Conservation (phyloP, 129 eudicot genomes). For the Daucus carota region DNA sequence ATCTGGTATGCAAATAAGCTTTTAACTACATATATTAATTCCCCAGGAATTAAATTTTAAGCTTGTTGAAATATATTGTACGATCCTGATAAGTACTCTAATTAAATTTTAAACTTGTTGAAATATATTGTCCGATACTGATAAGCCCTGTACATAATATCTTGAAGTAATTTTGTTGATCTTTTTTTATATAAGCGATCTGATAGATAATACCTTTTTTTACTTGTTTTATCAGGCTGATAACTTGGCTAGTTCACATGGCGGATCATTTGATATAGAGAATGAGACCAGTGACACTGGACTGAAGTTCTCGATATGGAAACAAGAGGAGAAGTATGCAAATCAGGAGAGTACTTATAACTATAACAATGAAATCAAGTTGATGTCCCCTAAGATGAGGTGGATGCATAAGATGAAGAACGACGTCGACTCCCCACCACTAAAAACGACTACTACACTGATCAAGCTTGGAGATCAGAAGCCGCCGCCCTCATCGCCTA, state of each 20-base stretch:
- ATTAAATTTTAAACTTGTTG: not conserved
- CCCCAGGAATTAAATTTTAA: not conserved
- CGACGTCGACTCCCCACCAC: conserved; percentile 10
- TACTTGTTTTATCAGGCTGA: conserved; percentile 34
- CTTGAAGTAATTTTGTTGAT: too few species aligned
- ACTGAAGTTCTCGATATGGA: conserved; percentile 52
- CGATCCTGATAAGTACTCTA: too few species aligned
- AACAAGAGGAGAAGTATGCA: conserved; percentile 20
- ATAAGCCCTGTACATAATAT: too few species aligned
- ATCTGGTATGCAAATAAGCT: conserved; percentile 24
- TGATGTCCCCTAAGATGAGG: conserved; percentile 71
- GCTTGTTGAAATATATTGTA: not conserved
- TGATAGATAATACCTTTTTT: not conserved
- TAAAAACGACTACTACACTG: not conserved
- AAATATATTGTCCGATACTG: too few species aligned
- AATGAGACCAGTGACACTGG: conserved; percentile 27
- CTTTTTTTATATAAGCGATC: not conserved
- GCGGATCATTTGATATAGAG: conserved; percentile 30
- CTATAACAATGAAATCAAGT: conserved; percentile 37
- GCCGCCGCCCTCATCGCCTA: conserved; percentile 13
- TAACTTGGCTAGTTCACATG: conserved; percentile 22
- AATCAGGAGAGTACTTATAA: conserved; percentile 8
- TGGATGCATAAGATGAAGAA: conserved; percentile 59
- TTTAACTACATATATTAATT: not conserved
- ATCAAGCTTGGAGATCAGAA: conserved; percentile 22